phyloP scores from a whole-genome alignment of 805 yeast species.

The Zygoascus tannicola region DNA sequence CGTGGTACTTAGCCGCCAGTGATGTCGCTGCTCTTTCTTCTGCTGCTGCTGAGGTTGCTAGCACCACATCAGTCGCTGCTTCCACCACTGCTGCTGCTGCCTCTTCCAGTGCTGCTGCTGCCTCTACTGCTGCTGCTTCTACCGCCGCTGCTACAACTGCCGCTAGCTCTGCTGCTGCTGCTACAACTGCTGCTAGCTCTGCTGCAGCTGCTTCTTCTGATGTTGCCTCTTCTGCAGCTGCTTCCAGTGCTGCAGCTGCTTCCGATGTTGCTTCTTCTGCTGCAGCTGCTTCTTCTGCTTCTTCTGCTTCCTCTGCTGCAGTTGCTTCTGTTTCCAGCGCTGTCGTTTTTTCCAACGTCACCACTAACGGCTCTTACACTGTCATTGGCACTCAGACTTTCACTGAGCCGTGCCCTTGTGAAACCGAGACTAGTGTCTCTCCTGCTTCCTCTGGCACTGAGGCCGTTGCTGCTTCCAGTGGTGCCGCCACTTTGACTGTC shows the following conservation, averaged over 20 bases:
- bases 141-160: slow-evolving; percentile 14
- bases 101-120: slow-evolving; percentile 7
- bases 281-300: slow-evolving; percentile 10
- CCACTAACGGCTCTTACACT: no score
- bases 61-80: slow-evolving; percentile 11
- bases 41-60: slow-evolving; percentile 11
- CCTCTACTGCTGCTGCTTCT: slow-evolving; percentile 7
- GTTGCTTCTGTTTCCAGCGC: slow-evolving; percentile 6
- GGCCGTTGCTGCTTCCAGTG: no score
- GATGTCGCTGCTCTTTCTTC: slow-evolving; percentile 9
- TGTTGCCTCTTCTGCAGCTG: slow-evolving; percentile 14
- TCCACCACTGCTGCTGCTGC: slow-evolving; percentile 12
- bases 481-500: no score
- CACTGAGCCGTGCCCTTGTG: no score
- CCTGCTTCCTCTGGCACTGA: no score
- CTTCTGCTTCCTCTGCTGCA: neutral
- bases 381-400: no score
- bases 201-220: slow-evolving; percentile 4
- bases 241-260: slow-evolving; percentile 9
- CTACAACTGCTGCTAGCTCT: slow-evolving; percentile 12
- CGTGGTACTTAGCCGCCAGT: slow-evolving; percentile 9
- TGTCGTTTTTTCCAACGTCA: no score
- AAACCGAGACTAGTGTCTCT: no score
- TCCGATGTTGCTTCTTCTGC: slow-evolving; percentile 5
- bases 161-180: slow-evolving; percentile 10